Evolutionary conservation across 1,284 basidiomycete genomes (phyloP).

Genomic region (Tilletiaria anomala): DNA sequence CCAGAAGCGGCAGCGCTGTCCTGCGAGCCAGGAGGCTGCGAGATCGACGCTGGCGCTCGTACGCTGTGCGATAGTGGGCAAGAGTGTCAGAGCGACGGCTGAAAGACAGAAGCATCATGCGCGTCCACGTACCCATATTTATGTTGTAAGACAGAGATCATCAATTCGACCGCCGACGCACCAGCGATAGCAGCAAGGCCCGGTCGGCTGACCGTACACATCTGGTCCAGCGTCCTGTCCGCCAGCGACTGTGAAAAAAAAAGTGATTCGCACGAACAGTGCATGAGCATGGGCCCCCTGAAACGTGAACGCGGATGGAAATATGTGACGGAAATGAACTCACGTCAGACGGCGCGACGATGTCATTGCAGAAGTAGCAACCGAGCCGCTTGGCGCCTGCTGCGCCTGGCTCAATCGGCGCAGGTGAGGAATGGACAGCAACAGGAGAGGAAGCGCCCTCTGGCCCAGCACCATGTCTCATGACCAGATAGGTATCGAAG

Average conservation of each 20-base stretch:
- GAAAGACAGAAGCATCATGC: conserved; percentile 3
- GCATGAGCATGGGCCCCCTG: background rate
- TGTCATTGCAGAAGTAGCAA: conserved; percentile 97
- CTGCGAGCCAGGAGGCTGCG: background rate
- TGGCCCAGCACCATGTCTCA: conserved; percentile 71
- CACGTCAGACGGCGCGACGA: conserved; percentile 88
- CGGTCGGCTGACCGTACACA: conserved; percentile 98
- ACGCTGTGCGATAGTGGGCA: conserved; percentile 34
- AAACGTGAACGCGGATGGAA: background rate
- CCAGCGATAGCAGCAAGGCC: conserved; percentile 84
- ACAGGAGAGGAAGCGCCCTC: conserved; percentile 26
- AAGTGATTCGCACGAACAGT: background rate
- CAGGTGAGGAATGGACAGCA: conserved; percentile 18
- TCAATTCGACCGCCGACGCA: conserved; percentile 76
- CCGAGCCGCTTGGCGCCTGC: conserved; percentile 43
- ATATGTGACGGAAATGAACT: conserved; percentile 5
- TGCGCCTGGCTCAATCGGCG: conserved; percentile 1
- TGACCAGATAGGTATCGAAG: conserved; percentile 90
- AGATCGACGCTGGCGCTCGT: background rate
- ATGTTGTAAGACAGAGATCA: conserved; percentile 79
- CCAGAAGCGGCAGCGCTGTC: no score
- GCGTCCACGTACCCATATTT: conserved; percentile 10
- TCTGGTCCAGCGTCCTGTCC: conserved; percentile 89
- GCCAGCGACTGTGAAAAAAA: conserved; percentile 53
- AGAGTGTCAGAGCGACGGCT: background rate